These are phyloP conservation scores for Phallus indusiatus DNA, from an alignment of 768 basidiomycete genomes.

Conservation along the genomic window DNA sequence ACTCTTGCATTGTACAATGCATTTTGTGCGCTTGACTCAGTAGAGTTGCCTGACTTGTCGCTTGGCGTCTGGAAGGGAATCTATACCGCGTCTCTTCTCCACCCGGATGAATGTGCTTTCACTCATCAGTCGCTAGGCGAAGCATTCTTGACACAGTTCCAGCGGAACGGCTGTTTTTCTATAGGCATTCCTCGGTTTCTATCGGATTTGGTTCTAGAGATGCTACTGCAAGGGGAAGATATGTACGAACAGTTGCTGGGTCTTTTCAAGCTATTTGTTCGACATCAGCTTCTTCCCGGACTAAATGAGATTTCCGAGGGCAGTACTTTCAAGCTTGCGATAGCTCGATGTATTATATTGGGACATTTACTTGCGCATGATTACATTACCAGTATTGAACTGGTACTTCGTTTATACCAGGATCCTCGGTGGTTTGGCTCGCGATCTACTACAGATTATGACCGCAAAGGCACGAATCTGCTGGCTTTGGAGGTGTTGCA, in stretches of 20 bases:
- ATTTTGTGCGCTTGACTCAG: neutral
- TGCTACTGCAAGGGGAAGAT: slow-evolving; percentile 4
- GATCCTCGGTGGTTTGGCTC: slow-evolving; percentile 3
- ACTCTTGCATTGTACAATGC: slow-evolving; percentile 1
- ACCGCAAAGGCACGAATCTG: neutral
- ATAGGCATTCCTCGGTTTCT: neutral
- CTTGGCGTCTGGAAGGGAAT: neutral
- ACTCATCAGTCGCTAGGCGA: neutral
- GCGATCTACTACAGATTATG: neutral
- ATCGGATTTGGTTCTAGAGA: neutral
- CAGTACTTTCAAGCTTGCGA: neutral
- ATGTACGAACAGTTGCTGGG: neutral
- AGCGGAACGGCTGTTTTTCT: neutral
- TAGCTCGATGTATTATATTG: neutral
- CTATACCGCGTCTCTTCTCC: neutral
- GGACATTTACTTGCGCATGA: neutral
- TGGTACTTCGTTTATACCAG: neutral
- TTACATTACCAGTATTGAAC: neutral
- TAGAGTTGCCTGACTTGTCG: neutral
- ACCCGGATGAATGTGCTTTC: neutral
- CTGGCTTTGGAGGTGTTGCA: slow-evolving; percentile 3
- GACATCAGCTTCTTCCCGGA: neutral
- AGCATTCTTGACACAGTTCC: neutral
- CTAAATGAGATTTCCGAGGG: neutral
- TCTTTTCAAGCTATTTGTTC: slow-evolving; percentile 1